These are phyloP conservation scores for Daldinia eschscholtzii DNA, from an alignment of 2,329 filamentous ascomycete species.

Conservation along the genomic window DNA sequence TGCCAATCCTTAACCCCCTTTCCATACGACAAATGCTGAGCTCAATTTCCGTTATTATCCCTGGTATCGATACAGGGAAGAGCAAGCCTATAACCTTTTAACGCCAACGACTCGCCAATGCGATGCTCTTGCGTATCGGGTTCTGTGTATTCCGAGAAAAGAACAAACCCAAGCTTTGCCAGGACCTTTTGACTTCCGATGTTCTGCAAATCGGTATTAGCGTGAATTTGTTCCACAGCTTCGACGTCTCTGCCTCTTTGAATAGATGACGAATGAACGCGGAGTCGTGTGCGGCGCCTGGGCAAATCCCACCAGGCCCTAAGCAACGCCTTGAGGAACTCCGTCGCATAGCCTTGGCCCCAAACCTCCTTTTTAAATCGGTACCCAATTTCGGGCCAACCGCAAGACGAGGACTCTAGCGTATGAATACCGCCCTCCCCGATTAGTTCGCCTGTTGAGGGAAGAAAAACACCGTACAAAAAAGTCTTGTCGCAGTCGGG, in stretches of 20 bases:
- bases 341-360: conserved; percentile 47
- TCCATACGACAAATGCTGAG: not conserved
- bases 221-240: conserved; percentile 41
- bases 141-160: conserved; percentile 48
- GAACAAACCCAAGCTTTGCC: conserved; percentile 47
- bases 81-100: conserved; percentile 33
- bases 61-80: no score
- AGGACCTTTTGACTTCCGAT: conserved; percentile 45
- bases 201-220: conserved; percentile 44
- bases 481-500: conserved; percentile 38
- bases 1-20: not conserved
- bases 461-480: conserved; percentile 47
- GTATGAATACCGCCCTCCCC: conserved; percentile 50
- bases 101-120: conserved; percentile 43
- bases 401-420: conserved; percentile 29
- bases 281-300: conserved; percentile 18
- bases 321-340: conserved; percentile 43
- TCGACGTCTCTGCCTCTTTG: not conserved
- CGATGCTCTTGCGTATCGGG: conserved; percentile 45
- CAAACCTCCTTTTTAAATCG: conserved; percentile 44
- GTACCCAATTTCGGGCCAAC: conserved; percentile 49
- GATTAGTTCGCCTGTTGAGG: conserved; percentile 47
- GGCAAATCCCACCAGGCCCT: conserved; percentile 46
- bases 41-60: not conserved
- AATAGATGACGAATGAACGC: conserved; percentile 27